Base-by-base conservation (phyloP, 495 filamentous ascomycete species). In the Xylaria sp. region DNA sequence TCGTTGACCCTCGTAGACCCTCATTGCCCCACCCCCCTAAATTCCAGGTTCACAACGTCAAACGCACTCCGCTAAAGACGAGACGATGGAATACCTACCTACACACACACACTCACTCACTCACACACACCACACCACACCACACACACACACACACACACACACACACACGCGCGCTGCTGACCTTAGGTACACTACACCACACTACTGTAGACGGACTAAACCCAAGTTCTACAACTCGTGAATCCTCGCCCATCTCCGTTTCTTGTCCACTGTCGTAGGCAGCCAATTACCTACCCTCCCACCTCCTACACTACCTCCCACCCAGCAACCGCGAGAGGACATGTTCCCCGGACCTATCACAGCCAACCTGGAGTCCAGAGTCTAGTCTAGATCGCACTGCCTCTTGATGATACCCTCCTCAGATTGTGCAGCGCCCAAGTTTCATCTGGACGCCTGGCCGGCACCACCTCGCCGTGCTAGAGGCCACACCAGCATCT, bases 371-470 rank as follows among this genome's bases (percentile, higher is more conserved):
- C n/a, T 46, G 19, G 48, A 48, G 41, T 26, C 21, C n/a, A 17
- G 33, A 64, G 26, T 19, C 57, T 29, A 64, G 26, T 19, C 57
- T 29, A 69, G 55, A 69, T 50, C 67, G 68, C 68, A 64, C 68
- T 57, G 58, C 61, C 61, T 68, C 58, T 73, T 66, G 53, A 72
- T 70, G 71, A 71, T 75, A 75, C 74, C 76, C 74, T 74, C 70
- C 71, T 67, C 62, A 41, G 71, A 58, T 71, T 24, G 37, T 37
- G 46, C 71, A 62, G 71, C 71, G 71, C 72, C 72, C 75, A 52
- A 70, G 76, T 76, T 78, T 76, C 72, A 76, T 75, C 72, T 78
- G 67, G 48, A 61, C 44, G 67, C 66, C 52, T 57, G 40, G 66
- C 19, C 33, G 52, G 46, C 52, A 71, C 74, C 71, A 74, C 71